Evolutionary conservation across 192 early-diverging fungal genomes (phyloP), one percentile per base, ranked within the genome.

Genomic region (Linnemannia zychae): DNA sequence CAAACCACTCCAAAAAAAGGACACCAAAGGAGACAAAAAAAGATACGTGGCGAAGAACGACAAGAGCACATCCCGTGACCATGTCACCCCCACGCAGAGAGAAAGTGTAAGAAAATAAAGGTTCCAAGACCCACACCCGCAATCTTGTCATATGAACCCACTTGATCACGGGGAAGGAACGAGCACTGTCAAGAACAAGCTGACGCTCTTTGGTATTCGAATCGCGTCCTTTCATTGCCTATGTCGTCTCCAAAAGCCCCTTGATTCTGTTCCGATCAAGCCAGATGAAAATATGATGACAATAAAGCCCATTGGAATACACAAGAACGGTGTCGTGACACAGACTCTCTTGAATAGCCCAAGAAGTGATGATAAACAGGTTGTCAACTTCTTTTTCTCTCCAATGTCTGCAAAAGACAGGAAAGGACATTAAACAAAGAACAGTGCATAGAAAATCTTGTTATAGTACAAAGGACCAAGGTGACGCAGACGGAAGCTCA

Each of bases 251-350:
- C 53, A 53, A 69, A 38, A 65, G 52, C 69, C 69, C 77, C 69
- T 40, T 72, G 67, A 79, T 37, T 47, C 40, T 66, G 77, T 40
- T 66, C 70, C 53, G 77, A 79, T 79, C 60, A 63, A 49, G 70
- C 69, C 67, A 78, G 69, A 71, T 78, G 76, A 57, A 46, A 36
- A 69, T 70, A 75, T 44, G 47, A 49, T n/a, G 38, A 65, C 44
- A 60, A 68, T 15, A 49, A 40, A 36, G 53, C n/a, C 53, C 57
- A 63, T 63, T 63, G 57, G 57, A 63, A 63, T 63, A 72, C 28
- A 48, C 6, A 38, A 49, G 3, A 28, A 72, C 47, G 28, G 48
- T 60, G 44, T 46, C 46, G 77, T 31, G 69, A 49, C 67, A 53
- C 53, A 63, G 24, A 63, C 52, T 13, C 57, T 33, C 22, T 28